A percentile compares a stretch with the other conserved stretches of the same genome.
Conservation (phyloP, 345 rosid species). For the Euphorbia pulcherrima region DNA sequence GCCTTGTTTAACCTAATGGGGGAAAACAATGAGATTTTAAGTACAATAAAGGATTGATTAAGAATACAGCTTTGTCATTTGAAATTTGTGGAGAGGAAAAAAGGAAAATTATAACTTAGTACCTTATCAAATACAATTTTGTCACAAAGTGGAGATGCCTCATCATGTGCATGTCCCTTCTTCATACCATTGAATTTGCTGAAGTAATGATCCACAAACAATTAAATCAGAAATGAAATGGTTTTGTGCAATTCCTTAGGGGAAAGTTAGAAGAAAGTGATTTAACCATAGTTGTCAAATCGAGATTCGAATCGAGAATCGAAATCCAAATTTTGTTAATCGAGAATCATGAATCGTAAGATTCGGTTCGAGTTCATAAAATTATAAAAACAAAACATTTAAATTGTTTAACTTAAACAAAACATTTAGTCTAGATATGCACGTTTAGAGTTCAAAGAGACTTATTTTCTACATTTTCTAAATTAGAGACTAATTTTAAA, state of each 20-base stretch:
- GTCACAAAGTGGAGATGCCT: conserved; percentile 84
- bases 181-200: conserved; percentile 67
- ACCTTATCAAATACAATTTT: conserved; percentile 89
- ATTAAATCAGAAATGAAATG: not conserved
- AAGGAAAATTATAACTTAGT: not conserved
- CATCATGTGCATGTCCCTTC: conserved; percentile 54
- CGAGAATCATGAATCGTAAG: too few species aligned
- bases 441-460: too few species aligned
- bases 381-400: too few species aligned
- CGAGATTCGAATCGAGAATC: not conserved
- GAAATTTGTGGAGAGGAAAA: not conserved
- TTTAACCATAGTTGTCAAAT: not conserved
- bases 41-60: conserved; percentile 5
- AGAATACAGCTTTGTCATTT: not conserved
- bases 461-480: too few species aligned
- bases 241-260: not conserved
- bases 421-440: too few species aligned
- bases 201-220: conserved; percentile 16
- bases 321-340: too few species aligned
- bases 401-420: too few species aligned
- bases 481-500: too few species aligned
- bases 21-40: conserved; percentile 9
- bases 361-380: too few species aligned
- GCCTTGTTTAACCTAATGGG: conserved; percentile 75
- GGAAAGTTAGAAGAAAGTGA: not conserved